Evolutionary conservation across 1,284 basidiomycete genomes (phyloP), one percentile per base, ranked within the genome.

Genomic region (Malassezia japonica): DNA sequence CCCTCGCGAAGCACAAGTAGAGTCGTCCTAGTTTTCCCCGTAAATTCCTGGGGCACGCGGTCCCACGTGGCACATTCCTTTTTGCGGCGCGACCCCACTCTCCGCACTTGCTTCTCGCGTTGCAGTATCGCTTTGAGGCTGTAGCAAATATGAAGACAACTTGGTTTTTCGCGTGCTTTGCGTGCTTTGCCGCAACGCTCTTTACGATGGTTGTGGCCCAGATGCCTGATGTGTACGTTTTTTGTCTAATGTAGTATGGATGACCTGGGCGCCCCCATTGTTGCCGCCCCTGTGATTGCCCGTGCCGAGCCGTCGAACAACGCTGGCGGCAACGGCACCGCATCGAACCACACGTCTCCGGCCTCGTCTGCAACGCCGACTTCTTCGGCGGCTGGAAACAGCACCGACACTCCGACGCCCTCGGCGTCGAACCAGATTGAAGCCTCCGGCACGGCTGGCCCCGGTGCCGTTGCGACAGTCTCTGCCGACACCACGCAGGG

Each of bases 391-490:
- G 6, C 5, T 25, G 40, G 25, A 1, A 44, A 21, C 15, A 1
- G 13, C 6, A 41, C 39, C 6, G 32, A 29, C 13, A 12, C 1
- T 1, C 28, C 36, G 8, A 23, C 34, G 15, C 23, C 49, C 6
- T 35, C 28, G 21, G 23, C 50, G 10, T 35, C 39, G 16, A 54
- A 54, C 27, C 36, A 39, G 6, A 28, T 54, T 21, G 46, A 54
- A 29, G 27, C 35, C 12, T 37, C 51, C 4, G 61, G 61, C 7
- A 42, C 41, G 1, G 59, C 61, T 13, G 45, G 56, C 0, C 23
- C 35, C 1, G 63, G 63, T 16, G 59, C 57, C 13, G 52, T 57
- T 20, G 63, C 63, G 4, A 60, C 57, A 10, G 48, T 65, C 46
- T 43, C 52, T 21, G 60, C 60, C 27, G 23, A 56, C 21, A 48